Conservation (phyloP, 441 rosid species). For the Jatropha multifida region DNA sequence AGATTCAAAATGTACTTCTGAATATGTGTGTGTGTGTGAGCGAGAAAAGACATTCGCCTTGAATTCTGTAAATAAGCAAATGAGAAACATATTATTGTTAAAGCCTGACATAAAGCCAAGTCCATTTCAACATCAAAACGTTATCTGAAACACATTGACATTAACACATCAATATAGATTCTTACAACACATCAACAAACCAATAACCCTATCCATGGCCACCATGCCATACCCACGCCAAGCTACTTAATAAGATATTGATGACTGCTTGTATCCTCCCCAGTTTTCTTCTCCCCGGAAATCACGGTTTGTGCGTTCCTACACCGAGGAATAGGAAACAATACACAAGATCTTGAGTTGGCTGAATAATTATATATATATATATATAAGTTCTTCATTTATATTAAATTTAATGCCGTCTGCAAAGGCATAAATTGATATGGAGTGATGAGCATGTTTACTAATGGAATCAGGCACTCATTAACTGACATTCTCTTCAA, state of each 20-base stretch:
- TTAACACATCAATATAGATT: not conserved
- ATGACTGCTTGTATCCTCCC: slow-evolving; percentile 33
- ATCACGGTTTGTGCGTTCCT: slow-evolving; percentile 20
- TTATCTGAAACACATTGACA: not conserved
- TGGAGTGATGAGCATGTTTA: no score
- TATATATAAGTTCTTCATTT: not conserved
- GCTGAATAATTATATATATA: not conserved
- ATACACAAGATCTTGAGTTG: not conserved
- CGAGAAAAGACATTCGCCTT: not conserved
- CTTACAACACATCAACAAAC: not conserved
- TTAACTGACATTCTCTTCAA: not conserved
- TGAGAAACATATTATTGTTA: not conserved
- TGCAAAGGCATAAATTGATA: no score
- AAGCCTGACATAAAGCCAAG: not conserved
- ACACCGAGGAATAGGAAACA: not conserved
- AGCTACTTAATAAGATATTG: slow-evolving; percentile 17
- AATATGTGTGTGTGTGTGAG: not conserved
- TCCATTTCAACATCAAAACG: not conserved
- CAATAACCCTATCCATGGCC: not conserved
- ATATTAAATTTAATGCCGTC: no score
- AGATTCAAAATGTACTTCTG: not conserved
- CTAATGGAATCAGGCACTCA: no score
- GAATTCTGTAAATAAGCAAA: slow-evolving; percentile 5
- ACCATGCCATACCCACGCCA: not conserved
- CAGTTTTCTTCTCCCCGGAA: slow-evolving; percentile 25